Evolutionary conservation across 441 rosid species (phyloP).

Genomic region (Isatis lusitanica): DNA sequence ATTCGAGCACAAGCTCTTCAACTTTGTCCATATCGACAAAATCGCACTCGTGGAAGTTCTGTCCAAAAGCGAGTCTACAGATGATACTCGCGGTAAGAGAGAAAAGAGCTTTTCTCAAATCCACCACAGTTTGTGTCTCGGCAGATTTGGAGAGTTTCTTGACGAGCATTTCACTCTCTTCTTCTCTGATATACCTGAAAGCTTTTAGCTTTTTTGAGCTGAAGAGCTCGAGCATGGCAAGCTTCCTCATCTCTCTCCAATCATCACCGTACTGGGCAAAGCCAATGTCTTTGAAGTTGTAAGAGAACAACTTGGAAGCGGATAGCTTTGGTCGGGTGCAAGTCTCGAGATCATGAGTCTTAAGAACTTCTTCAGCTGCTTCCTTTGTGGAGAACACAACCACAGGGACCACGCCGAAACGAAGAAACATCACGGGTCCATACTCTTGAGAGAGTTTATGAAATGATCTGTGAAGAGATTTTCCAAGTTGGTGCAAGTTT

Average conservation of each 20-base stretch:
- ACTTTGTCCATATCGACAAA: conserved; percentile 26
- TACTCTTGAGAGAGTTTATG: conserved; percentile 39
- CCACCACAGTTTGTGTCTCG: conserved; percentile 22
- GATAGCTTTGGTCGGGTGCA: conserved; percentile 33
- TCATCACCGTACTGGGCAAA: conserved; percentile 40
- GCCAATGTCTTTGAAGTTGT: conserved; percentile 43
- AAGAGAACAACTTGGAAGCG: conserved; percentile 35
- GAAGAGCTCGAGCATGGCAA: conserved; percentile 43
- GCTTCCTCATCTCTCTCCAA: conserved; percentile 50
- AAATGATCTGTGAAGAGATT: conserved; percentile 35
- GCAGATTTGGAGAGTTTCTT: conserved; percentile 36
- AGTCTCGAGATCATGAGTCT: conserved; percentile 35
- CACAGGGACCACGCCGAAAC: conserved; percentile 35
- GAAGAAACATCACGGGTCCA: conserved; percentile 48
- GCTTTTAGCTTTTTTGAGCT: conserved; percentile 45
- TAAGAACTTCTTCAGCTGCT: conserved; percentile 35
- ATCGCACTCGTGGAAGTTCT: conserved; percentile 27
- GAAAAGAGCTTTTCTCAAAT: conserved; percentile 34
- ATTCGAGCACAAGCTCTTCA: conserved; percentile 28
- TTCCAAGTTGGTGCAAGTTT: conserved; percentile 46
- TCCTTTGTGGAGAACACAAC: conserved; percentile 40
- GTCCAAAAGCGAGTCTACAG: conserved; percentile 51
- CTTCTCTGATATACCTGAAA: conserved; percentile 28
- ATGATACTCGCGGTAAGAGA: conserved; percentile 36
- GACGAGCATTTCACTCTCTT: conserved; percentile 30